phyloP scores from a whole-genome alignment of 371 early-diverging fungal species.

The Mortierella sp. region DNA sequence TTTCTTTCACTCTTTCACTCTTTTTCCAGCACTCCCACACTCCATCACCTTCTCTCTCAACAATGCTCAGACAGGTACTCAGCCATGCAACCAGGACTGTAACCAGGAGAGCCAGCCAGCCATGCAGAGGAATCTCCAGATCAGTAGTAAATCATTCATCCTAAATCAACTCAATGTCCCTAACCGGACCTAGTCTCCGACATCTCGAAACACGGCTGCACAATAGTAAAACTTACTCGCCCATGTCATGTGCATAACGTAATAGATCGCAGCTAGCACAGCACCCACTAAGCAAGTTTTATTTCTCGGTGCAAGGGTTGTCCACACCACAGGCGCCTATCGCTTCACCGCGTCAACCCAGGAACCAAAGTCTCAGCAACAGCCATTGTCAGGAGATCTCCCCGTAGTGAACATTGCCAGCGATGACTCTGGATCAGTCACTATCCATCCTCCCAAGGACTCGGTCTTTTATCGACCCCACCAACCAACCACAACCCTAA shows the following conservation, averaged over 20 bases:
- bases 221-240: too few species aligned
- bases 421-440: constrained; percentile 8
- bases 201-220: too few species aligned
- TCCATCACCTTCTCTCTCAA: background rate
- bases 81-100: constrained; percentile 14
- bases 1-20: background rate
- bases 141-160: too few species aligned
- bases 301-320: constrained; percentile 9
- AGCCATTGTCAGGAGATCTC: background rate
- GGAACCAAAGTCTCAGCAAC: background rate
- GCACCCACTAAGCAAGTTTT: background rate
- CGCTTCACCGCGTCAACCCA: background rate
- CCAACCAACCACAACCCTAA: constrained; percentile 26
- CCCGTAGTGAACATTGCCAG: constrained; percentile 13
- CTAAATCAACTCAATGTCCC: background rate
- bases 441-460: constrained; percentile 10
- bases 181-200: too few species aligned
- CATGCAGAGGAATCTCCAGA: background rate
- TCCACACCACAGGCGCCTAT: constrained; percentile 11
- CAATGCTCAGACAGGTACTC: constrained; percentile 34
- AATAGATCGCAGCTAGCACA: too few species aligned
- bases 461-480: constrained; percentile 36
- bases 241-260: too few species aligned
- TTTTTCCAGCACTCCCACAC: background rate
- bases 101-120: constrained; percentile 1